Evolutionary conservation across 176 grass and related monocot species (phyloP), one percentile per base, ranked within the genome.

Genomic region (Echinochloa phyllopogon): DNA sequence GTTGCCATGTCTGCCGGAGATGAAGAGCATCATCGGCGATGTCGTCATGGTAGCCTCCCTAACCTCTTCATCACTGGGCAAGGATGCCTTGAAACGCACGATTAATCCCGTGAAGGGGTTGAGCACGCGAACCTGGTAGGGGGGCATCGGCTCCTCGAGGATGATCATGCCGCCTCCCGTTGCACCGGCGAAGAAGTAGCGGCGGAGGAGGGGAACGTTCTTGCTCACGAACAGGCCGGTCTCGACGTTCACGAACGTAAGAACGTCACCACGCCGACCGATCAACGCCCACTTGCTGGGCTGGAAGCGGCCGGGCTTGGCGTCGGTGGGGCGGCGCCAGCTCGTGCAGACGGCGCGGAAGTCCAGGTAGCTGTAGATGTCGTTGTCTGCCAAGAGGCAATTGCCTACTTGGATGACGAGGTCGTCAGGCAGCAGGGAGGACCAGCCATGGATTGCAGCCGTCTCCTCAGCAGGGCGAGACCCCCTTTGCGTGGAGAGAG

Each of bases 211-310:
- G 0, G 72, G 49, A 0, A 75, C 39, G 49, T 53, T 56, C 72
- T 71, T 78, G 65, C 0, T 12, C 27, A 86, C 52, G 41, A 86
- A 70, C 3, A 27, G 53, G 18, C 83, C 42, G 41, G 65, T 86
- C 25, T 17, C 27, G 41, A 33, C 44, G 20, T 86, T 78, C 25
- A 83, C 48, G n/a, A 16, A 47, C 2, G 56, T n/a, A 25, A 83
- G 1, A 5, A 17, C 20, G 13, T 37, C 20, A 0, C 11, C 66
- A 2, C 8, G 3, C 0, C 57, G 64, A 0, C 40, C 13, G 9
- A 78, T 12, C 53, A 74, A 23, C 52, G 12, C 52, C 27, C 40
- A n/a, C 20, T 37, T 57, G 27, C 20, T 62, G 12, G 75, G 75
- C 5, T 38, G 20, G 20, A 78, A 86, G 64, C 5, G 67, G 6